A percentile compares a stretch with the other conserved stretches of the same genome.
Conservation (phyloP, 148 eudicot genomes). For the Simmondsia chinensis region DNA sequence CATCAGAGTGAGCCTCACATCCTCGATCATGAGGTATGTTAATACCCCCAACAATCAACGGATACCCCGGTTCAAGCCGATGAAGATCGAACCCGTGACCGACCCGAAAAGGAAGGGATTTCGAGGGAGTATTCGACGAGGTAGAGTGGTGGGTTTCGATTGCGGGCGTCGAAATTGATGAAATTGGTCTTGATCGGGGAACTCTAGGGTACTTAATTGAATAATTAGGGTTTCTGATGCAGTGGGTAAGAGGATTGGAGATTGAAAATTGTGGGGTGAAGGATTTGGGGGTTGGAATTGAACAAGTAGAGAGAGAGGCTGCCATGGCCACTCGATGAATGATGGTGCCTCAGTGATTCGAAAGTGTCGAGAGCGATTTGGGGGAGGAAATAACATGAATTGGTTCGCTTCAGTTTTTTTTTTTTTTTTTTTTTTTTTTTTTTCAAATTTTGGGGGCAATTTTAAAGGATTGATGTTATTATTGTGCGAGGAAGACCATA, state of each 20-base stretch:
- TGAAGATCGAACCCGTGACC: slow-evolving; percentile 97
- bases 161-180: slow-evolving; percentile 34
- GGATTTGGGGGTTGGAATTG: slow-evolving; percentile 2
- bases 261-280: slow-evolving; percentile 8
- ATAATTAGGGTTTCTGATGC: slow-evolving; percentile 4
- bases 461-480: too few species aligned
- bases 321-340: slow-evolving; percentile 11
- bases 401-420: too few species aligned
- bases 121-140: slow-evolving; percentile 24
- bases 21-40: slow-evolving; percentile 83
- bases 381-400: too few species aligned
- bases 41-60: slow-evolving; percentile 88
- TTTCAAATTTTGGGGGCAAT: too few species aligned
- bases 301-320: slow-evolving; percentile 1
- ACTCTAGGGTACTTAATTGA: background rate
- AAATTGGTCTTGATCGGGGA: slow-evolving; percentile 3
- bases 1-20: slow-evolving; percentile 98
- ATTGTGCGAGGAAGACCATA: too few species aligned
- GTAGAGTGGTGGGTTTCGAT: slow-evolving; percentile 26
- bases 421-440: too few species aligned
- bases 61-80: slow-evolving; percentile 87
- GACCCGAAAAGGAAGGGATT: slow-evolving; percentile 68
- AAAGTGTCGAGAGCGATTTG: slow-evolving; percentile 6
- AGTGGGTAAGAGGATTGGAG: slow-evolving; percentile 7
- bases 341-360: background rate